A percentile compares a stretch with the other conserved stretches of the same genome.
Evolutionary conservation across 352 stramenopile species (phyloP).

Genomic region (Phytophthora sansomeana): DNA sequence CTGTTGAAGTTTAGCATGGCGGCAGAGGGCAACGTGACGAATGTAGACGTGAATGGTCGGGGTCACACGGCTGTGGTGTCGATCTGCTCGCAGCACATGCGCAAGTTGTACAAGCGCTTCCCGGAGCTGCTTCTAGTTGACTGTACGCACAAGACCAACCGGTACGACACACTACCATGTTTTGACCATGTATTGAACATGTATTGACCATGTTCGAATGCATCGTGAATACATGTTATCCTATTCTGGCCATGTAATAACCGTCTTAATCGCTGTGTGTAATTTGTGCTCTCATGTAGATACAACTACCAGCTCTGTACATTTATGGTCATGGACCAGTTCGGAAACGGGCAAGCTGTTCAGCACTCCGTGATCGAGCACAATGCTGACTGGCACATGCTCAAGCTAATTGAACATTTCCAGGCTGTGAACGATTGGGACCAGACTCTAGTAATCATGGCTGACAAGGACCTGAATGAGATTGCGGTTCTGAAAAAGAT

Average conservation of each 20-base stretch:
- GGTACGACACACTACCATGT: not conserved
- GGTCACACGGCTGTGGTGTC: slow-evolving; percentile 5
- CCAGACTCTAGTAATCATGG: slow-evolving; percentile 2
- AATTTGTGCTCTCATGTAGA: too few relatives aligned
- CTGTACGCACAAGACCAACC: slow-evolving; percentile 22
- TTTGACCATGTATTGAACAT: not conserved
- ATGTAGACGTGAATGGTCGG: slow-evolving; percentile 5
- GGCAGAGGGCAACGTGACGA: not conserved
- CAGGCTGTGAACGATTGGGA: slow-evolving; percentile 9
- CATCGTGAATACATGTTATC: too few relatives aligned
- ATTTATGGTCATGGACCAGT: slow-evolving; percentile 15
- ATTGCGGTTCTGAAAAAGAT: slow-evolving; percentile 11
- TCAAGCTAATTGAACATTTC: slow-evolving; percentile 9
- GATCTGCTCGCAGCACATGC: slow-evolving; percentile 11
- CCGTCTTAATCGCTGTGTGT: too few relatives aligned
- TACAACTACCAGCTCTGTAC: slow-evolving; percentile 19
- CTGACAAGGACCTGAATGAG: slow-evolving; percentile 15
- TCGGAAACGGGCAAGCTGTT: slow-evolving; percentile 1
- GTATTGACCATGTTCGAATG: slow-evolving; percentile 9
- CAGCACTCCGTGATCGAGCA: slow-evolving; percentile 9
- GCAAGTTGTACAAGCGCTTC: slow-evolving; percentile 7
- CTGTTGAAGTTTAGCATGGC: slow-evolving; percentile 9
- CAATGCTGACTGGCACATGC: slow-evolving; percentile 10
- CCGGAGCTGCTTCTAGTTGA: slow-evolving; percentile 14
- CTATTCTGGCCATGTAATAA: too few relatives aligned